Conservation (phyloP, 129 eudicot genomes). For the Tagetes patula region DNA sequence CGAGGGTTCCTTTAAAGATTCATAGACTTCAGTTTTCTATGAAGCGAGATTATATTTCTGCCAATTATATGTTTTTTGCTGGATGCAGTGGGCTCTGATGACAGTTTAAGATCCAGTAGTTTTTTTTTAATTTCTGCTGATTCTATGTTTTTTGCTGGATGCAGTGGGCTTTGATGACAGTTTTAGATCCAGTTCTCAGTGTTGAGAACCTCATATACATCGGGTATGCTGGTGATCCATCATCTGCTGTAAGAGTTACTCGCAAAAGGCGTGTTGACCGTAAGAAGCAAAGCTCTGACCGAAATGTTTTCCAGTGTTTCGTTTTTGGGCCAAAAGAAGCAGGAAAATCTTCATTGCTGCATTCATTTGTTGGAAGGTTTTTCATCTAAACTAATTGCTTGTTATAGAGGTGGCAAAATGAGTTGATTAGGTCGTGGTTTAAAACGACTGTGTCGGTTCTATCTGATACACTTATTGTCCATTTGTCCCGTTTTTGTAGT, state of each 20-base stretch:
- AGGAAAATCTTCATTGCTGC: constrained; percentile 73
- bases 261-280: constrained; percentile 84
- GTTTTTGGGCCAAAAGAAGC: constrained; percentile 93
- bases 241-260: constrained; percentile 82
- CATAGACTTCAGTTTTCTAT: background rate
- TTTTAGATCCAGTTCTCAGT: constrained; percentile 73
- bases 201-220: constrained; percentile 88
- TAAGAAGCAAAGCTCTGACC: constrained; percentile 83
- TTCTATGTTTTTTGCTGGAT: constrained; percentile 9
- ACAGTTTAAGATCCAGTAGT: constrained; percentile 72
- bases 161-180: constrained; percentile 99
- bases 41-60: background rate
- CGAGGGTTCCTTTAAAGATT: constrained; percentile 11
- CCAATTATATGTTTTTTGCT: constrained; percentile 4
- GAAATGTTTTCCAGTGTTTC: constrained; percentile 85
- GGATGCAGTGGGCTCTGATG: constrained; percentile 95
- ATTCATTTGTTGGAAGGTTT: constrained; percentile 86
- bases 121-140: constrained; percentile 7
- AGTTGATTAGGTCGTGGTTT: background rate
- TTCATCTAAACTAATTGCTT: constrained; percentile 13
- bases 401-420: constrained; percentile 8
- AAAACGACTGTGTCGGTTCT: background rate
- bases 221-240: constrained; percentile 79
- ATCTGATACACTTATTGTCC: background rate
- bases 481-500: background rate